Conservation (phyloP, 179 eudicot genomes). For the Patellifolia procumbens region DNA sequence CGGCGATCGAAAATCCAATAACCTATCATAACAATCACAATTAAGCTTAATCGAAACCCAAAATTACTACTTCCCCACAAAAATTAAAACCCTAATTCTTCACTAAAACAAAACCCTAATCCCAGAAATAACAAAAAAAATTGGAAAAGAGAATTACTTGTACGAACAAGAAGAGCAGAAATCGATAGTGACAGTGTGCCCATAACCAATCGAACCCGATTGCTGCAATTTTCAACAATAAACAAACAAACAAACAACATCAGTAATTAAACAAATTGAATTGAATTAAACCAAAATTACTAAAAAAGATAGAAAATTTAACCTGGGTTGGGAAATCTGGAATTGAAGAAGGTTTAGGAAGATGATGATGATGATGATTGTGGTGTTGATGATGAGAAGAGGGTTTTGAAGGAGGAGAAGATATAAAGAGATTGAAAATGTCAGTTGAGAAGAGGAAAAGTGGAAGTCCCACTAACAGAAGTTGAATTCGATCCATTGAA, state of each 20-base stretch:
- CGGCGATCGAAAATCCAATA: too few species aligned
- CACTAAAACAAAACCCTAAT: background rate
- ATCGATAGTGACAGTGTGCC: conserved; percentile 73
- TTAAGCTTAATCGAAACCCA: background rate
- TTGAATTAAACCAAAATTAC: background rate
- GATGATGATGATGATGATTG: conserved; percentile 36
- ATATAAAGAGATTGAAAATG: conserved; percentile 54
- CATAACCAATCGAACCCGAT: conserved; percentile 48
- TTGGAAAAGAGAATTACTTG: conserved; percentile 34
- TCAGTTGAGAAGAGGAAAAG: conserved; percentile 71
- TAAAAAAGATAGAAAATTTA: background rate
- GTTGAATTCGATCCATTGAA: conserved; percentile 63
- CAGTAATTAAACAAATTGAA: background rate
- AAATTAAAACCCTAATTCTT: background rate
- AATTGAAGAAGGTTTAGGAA: conserved; percentile 29
- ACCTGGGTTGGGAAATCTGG: conserved; percentile 77
- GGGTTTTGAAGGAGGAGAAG: conserved; percentile 57
- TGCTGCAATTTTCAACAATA: conserved; percentile 41
- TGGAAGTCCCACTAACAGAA: conserved; percentile 70
- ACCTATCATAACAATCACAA: background rate
- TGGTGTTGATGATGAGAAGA: conserved; percentile 39
- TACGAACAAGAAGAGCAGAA: conserved; percentile 85
- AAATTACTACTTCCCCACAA: background rate
- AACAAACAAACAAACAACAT: conserved; percentile 11
- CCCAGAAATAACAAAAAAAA: background rate